Evolutionary conservation across 495 filamentous ascomycete genomes (phyloP).

Genomic region (Pyronema domesticum): DNA sequence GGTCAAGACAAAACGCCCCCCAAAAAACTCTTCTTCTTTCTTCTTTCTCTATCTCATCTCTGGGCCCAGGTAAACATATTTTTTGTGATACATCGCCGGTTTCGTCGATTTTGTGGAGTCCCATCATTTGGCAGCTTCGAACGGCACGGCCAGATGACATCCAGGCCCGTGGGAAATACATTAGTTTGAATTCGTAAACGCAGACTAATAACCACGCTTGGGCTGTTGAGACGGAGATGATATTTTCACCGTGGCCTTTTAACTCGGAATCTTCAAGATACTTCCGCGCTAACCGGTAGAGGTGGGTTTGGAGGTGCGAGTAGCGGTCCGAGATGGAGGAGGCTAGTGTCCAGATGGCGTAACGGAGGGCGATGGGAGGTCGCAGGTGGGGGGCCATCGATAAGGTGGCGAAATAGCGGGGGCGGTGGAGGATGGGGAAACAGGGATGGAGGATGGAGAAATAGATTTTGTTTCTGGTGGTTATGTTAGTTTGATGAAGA

Average conservation of each 20-base stretch:
- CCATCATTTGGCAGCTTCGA: constrained; percentile 75
- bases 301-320: constrained; percentile 53
- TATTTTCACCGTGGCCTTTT: constrained; percentile 76
- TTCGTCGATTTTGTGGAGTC: constrained; percentile 77
- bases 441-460: constrained; percentile 82
- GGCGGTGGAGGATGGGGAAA: constrained; percentile 73
- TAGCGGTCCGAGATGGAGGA: constrained; percentile 71
- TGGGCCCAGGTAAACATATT: constrained; percentile 52
- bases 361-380: constrained; percentile 75
- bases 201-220: constrained; percentile 69
- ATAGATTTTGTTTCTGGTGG: constrained; percentile 68
- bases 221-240: constrained; percentile 61
- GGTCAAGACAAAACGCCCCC: constrained; percentile 76
- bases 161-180: constrained; percentile 96
- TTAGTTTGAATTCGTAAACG: constrained; percentile 86
- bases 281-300: constrained; percentile 75
- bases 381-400: constrained; percentile 68
- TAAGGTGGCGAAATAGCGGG: constrained; percentile 67
- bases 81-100: constrained; percentile 77
- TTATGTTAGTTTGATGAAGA: too few species aligned
- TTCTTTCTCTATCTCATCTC: constrained; percentile 86
- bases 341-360: constrained; percentile 84
- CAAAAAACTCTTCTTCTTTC: constrained; percentile 86
- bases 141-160: constrained; percentile 67
- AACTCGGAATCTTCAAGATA: constrained; percentile 81